phyloP scores from a whole-genome alignment of 176 grass and related monocot species.

The Saccharum spontaneum region DNA sequence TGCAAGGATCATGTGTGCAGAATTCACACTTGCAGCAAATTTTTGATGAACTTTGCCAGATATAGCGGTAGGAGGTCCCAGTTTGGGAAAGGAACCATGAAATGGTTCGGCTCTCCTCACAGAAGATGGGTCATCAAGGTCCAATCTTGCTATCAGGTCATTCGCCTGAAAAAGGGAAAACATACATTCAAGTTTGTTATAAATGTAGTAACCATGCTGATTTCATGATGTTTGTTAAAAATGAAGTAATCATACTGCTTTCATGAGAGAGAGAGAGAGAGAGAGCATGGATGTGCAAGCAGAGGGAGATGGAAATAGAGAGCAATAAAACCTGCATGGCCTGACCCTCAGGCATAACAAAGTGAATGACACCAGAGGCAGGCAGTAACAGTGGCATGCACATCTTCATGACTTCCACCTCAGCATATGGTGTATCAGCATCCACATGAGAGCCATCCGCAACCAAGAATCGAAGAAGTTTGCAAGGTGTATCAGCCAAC shows the following conservation, averaged over 20 bases:
- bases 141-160: conserved; percentile 90
- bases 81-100: conserved; percentile 83
- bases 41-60: conserved; percentile 97
- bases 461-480: conserved; percentile 96
- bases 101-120: conserved; percentile 96
- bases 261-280: neutral
- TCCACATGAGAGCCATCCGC: conserved; percentile 88
- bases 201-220: conserved; percentile 7
- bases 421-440: conserved; percentile 89
- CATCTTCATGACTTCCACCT: conserved; percentile 99
- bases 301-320: neutral
- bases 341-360: conserved; percentile 93
- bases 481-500: conserved; percentile 96
- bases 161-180: conserved; percentile 49
- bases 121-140: conserved; percentile 94
- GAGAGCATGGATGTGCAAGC: neutral
- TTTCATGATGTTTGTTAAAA: neutral
- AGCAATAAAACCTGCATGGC: conserved; percentile 71
- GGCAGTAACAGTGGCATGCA: conserved; percentile 98
- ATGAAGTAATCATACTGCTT: conserved; percentile 16
- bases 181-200: conserved; percentile 13
- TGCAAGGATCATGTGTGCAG: conserved; percentile 91
- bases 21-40: conserved; percentile 76
- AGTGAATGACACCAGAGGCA: conserved; percentile 91
- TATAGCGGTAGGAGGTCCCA: conserved; percentile 84